Evolutionary conservation across 495 filamentous ascomycete genomes (phyloP).

Genomic region (Trichoderma gamsii): DNA sequence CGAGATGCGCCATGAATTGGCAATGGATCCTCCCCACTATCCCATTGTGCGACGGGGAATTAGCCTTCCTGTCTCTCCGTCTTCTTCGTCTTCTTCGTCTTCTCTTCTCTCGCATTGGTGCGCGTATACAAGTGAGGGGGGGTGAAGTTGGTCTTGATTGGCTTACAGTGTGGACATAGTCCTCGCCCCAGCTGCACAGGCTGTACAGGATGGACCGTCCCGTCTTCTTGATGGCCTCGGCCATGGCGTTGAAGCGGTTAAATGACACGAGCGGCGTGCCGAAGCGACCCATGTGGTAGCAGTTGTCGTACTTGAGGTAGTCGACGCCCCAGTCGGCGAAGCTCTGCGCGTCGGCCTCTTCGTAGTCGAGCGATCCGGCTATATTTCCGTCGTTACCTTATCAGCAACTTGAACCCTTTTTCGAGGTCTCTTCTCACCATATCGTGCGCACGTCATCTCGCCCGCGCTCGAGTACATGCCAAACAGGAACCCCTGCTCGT

Average conservation of each 20-base stretch:
- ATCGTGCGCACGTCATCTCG: constrained; percentile 51
- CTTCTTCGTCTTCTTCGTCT: neutral
- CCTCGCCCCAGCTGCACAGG: constrained; percentile 55
- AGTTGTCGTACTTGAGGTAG: constrained; percentile 35
- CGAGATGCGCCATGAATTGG: constrained; percentile 28
- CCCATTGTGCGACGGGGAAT: neutral
- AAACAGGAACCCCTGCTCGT: constrained; percentile 50
- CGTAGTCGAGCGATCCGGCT: constrained; percentile 28
- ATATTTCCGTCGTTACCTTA: neutral
- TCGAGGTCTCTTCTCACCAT: constrained; percentile 34
- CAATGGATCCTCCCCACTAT: constrained; percentile 25
- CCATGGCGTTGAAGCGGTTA: constrained; percentile 51
- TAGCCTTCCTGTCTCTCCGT: neutral
- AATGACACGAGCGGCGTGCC: constrained; percentile 15
- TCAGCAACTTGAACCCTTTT: neutral
- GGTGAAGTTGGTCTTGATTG: neutral
- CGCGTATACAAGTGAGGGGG: neutral
- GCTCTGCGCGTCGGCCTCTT: constrained; percentile 31
- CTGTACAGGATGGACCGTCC: constrained; percentile 56
- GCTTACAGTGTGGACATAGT: constrained; percentile 15
- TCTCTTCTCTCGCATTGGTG: neutral
- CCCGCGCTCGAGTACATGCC: constrained; percentile 59
- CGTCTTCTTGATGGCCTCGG: constrained; percentile 49
- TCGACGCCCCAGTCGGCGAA: constrained; percentile 34
- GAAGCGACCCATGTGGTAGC: constrained; percentile 16